Conservation (phyloP, 192 early-diverging fungal genomes). For the Dimargaris cristalligena region DNA sequence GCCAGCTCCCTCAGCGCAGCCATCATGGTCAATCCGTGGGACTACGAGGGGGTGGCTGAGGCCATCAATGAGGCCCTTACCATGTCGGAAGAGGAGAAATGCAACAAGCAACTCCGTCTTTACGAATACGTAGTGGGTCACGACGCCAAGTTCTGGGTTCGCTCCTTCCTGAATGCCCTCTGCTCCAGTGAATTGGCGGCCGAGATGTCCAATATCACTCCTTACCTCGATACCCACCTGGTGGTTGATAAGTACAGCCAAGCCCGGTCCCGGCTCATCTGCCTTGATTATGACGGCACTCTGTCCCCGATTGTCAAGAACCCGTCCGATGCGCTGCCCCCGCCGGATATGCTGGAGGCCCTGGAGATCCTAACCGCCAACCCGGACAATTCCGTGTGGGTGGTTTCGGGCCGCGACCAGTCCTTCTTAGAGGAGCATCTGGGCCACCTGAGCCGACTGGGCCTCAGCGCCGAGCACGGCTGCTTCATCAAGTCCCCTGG, state of each 20-base stretch:
- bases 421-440: conserved; percentile 70
- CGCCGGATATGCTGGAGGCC: conserved; percentile 62
- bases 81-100: conserved; percentile 61
- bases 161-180: conserved; percentile 62
- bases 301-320: conserved; percentile 78
- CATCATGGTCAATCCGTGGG: conserved; percentile 92
- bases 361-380: conserved; percentile 50
- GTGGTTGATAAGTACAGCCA: conserved; percentile 30
- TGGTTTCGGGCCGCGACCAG: conserved; percentile 87
- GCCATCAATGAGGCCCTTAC: conserved; percentile 79
- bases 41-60: conserved; percentile 70
- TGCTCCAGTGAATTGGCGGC: conserved; percentile 25
- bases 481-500: conserved; percentile 69
- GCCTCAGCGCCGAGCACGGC: conserved; percentile 88
- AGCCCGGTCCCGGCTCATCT: conserved; percentile 59
- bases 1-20: conserved; percentile 74
- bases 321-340: conserved; percentile 64
- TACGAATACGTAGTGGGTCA: conserved; percentile 62
- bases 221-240: conserved; percentile 21
- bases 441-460: conserved; percentile 55
- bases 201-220: conserved; percentile 27
- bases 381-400: conserved; percentile 68
- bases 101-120: conserved; percentile 37
- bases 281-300: conserved; percentile 97
- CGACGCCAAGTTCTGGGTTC: conserved; percentile 78